Evolutionary conservation across 768 basidiomycete genomes (phyloP), one percentile per base, ranked within the genome.

Genomic region (Sarcomyxa edulis): DNA sequence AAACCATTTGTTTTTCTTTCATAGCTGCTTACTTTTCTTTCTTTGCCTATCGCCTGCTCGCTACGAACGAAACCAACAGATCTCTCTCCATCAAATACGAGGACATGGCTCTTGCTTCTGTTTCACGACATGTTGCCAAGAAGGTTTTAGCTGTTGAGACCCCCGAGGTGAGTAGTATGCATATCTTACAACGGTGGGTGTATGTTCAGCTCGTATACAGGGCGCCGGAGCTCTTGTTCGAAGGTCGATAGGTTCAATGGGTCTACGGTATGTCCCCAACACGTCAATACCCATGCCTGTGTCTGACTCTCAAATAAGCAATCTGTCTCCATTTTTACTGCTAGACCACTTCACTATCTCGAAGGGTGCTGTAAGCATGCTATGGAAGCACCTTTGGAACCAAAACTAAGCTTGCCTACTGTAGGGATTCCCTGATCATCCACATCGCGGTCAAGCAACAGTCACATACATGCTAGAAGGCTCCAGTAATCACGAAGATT

Each of bases 251-350:
- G 95, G 95, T 6, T 73, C 80, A 3, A 64, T 66, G 59, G 66
- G 58, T 31, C 66, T 97, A n/a, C n/a, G n/a, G n/a, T n/a, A n/a
- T n/a, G n/a, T n/a, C n/a, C n/a, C n/a, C n/a, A n/a, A n/a, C n/a
- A n/a, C n/a, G n/a, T n/a, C n/a, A n/a, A n/a, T n/a, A n/a, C n/a
- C n/a, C n/a, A n/a, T n/a, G n/a, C n/a, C n/a, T n/a, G n/a, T n/a
- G n/a, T n/a, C n/a, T n/a, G n/a, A n/a, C n/a, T n/a, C n/a, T n/a
- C n/a, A n/a, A n/a, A n/a, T n/a, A 25, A 70, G 81, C 35, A 96
- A 93, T 55, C 62, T 96, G 27, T 83, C 84, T 0, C 94, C 94
- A 1, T 97, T 97, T 70, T 69, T 97, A 37, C 81, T 97, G 85
- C 65, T 89, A 8, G 86, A 90, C 54, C 83, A 93, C 53, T 90